Percentiles rank a stretch among this genome's conserved stretches.
phyloP scores from a whole-genome alignment of 2,329 filamentous ascomycete species.

The Tolypocladium tropicale region DNA sequence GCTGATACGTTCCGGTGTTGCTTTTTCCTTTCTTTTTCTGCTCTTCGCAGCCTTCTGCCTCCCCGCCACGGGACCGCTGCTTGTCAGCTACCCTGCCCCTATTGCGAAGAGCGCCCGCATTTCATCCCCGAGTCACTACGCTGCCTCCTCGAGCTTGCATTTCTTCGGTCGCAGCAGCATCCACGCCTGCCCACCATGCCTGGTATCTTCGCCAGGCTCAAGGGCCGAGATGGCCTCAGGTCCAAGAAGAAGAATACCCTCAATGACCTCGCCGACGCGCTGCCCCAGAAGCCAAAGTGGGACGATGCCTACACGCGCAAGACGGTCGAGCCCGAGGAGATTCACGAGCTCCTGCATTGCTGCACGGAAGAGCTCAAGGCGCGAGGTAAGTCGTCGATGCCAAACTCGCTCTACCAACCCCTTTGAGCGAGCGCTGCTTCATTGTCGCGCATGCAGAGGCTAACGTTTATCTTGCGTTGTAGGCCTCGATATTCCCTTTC shows the following conservation, averaged over 20 bases:
- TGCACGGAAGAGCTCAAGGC: constrained; percentile 90
- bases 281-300: constrained; percentile 65
- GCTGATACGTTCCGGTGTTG: background rate
- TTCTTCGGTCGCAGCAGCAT: background rate
- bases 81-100: background rate
- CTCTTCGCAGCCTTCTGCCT: background rate
- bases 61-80: background rate
- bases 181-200: constrained; percentile 32
- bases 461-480: constrained; percentile 2
- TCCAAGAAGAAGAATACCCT: constrained; percentile 56
- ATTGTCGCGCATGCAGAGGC: background rate
- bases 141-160: background rate
- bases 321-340: constrained; percentile 77
- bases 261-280: constrained; percentile 37
- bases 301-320: constrained; percentile 80
- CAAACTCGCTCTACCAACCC: background rate
- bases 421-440: background rate
- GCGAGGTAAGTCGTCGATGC: constrained; percentile 55
- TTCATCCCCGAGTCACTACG: background rate
- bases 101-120: background rate
- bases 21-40: background rate
- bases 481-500: constrained; percentile 86
- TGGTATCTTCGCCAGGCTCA: constrained; percentile 54
- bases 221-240: constrained; percentile 61
- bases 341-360: constrained; percentile 73